Evolutionary conservation across 495 filamentous ascomycete genomes (phyloP).

Genomic region (Podospora conica): DNA sequence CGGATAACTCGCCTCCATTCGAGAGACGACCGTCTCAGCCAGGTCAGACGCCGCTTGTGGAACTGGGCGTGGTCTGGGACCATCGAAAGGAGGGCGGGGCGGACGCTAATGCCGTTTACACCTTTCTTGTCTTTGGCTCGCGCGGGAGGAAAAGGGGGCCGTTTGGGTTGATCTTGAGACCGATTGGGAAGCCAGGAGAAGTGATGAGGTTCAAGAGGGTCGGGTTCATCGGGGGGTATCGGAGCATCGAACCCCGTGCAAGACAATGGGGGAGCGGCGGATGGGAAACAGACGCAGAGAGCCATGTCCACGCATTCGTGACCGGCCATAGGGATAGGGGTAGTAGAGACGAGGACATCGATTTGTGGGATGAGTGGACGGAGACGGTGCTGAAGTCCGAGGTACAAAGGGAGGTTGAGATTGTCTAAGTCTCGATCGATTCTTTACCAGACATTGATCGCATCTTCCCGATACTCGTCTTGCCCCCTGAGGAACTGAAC

Average conservation of each 20-base stretch:
- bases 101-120: background rate
- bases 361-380: background rate
- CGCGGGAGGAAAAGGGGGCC: background rate
- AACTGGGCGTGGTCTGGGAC: background rate
- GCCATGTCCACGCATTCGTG: background rate
- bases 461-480: no score
- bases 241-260: background rate
- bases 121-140: background rate
- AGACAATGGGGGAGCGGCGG: background rate
- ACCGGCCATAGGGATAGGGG: background rate
- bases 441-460: no score
- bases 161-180: background rate
- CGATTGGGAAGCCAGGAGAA: background rate
- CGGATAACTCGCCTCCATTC: background rate
- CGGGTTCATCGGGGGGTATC: background rate
- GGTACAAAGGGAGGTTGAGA: background rate
- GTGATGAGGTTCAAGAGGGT: background rate
- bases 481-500: no score
- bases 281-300: background rate
- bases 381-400: background rate
- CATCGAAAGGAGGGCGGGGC: background rate
- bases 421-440: background rate
- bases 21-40: background rate
- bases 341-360: background rate
- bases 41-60: background rate